Conservation (phyloP, 163 green algal species). For the Picocystis sp. region DNA sequence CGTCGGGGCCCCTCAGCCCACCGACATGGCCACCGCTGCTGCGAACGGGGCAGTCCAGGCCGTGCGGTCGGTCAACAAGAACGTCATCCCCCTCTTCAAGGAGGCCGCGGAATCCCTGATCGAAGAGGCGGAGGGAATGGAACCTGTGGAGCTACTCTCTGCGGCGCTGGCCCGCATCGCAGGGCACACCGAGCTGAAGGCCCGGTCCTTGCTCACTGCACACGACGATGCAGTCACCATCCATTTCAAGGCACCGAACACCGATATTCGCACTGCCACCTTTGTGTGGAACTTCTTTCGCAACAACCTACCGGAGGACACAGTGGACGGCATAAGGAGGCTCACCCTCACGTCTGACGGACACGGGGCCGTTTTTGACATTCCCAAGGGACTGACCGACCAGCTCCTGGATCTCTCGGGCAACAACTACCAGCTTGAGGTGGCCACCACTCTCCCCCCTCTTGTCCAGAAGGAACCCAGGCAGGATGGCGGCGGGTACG, state of each 20-base stretch:
- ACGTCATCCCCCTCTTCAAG: constrained; percentile 22
- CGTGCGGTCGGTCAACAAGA: constrained; percentile 16
- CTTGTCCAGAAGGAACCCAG: too few species aligned
- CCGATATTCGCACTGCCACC: constrained; percentile 13
- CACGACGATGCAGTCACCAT: constrained; percentile 76
- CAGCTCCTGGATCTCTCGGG: constrained; percentile 12
- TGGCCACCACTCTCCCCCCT: too few species aligned
- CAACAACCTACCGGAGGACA: constrained; percentile 39
- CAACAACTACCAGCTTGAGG: too few species aligned
- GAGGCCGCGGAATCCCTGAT: constrained; percentile 48
- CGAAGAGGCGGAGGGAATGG: constrained; percentile 15
- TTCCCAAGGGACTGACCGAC: constrained; percentile 43
- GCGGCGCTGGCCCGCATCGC: constrained; percentile 75
- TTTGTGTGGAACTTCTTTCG: constrained; percentile 61
- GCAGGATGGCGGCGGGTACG: too few species aligned
- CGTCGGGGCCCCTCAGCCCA: constrained; percentile 72
- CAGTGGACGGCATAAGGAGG: constrained; percentile 44
- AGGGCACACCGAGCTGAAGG: constrained; percentile 54
- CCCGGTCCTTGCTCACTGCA: constrained; percentile 68
- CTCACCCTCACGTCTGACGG: constrained; percentile 67
- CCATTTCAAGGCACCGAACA: constrained; percentile 20
- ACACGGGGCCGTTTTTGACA: constrained; percentile 78
- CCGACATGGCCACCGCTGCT: constrained; percentile 72
- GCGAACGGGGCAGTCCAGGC: constrained; percentile 34
- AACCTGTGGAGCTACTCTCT: constrained; percentile 55